Evolutionary conservation across 1,284 basidiomycete genomes (phyloP).

Genomic region (Moesziomyces aphidis): DNA sequence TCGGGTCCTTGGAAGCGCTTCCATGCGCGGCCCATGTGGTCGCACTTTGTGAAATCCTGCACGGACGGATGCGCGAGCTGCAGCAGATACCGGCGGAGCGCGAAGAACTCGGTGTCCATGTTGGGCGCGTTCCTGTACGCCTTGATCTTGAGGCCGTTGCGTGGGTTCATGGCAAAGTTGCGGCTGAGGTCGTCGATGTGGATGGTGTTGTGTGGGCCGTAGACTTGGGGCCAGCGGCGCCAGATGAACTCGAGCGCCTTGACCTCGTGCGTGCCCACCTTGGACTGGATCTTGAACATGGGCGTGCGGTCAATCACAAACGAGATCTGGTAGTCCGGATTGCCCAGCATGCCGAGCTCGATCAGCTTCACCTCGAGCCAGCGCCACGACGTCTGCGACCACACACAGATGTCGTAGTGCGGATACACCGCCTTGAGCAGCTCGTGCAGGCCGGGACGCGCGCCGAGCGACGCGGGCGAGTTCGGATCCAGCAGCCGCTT

Average conservation of each 20-base stretch:
- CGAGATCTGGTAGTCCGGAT: slow-evolving; percentile 46
- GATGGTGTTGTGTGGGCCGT: slow-evolving; percentile 76
- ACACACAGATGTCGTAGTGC: slow-evolving; percentile 63
- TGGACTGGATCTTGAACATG: slow-evolving; percentile 88
- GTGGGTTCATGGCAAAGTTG: slow-evolving; percentile 87
- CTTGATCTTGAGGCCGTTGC: slow-evolving; percentile 83
- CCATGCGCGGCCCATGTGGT: slow-evolving; percentile 41
- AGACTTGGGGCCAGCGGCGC: slow-evolving; percentile 52
- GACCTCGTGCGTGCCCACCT: slow-evolving; percentile 76
- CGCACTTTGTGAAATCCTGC: slow-evolving; percentile 36
- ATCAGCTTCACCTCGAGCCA: slow-evolving; percentile 92
- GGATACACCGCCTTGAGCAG: slow-evolving; percentile 71
- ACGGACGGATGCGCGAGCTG: slow-evolving; percentile 49
- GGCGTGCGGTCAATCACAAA: slow-evolving; percentile 78
- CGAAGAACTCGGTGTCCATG: slow-evolving; percentile 55
- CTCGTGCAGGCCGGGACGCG: slow-evolving; percentile 83
- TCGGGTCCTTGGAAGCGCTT: slow-evolving; percentile 43
- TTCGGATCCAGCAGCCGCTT: slow-evolving; percentile 75
- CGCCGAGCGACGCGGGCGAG: slow-evolving; percentile 81
- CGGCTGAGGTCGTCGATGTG: slow-evolving; percentile 84
- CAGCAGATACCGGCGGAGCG: slow-evolving; percentile 41
- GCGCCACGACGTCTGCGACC: slow-evolving; percentile 79
- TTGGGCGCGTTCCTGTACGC: slow-evolving; percentile 68
- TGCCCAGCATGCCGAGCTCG: slow-evolving; percentile 81
- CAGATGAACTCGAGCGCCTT: slow-evolving; percentile 66